A percentile compares a stretch with the other conserved stretches of the same genome.
phyloP scores from a whole-genome alignment of 345 rosid species.

The Geranium brycei region DNA sequence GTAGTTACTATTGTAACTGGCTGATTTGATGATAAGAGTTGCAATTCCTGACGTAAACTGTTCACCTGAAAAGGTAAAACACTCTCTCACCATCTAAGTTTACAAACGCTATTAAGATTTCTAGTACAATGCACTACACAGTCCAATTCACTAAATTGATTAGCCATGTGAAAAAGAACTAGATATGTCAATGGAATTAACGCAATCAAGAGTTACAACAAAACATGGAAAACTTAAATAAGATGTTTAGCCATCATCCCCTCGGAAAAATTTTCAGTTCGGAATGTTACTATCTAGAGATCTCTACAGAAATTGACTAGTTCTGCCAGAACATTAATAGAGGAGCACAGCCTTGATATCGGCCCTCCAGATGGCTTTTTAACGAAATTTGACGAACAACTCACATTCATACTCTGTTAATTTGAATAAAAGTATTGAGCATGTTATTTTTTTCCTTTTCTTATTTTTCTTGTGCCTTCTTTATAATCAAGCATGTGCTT shows the following conservation, averaged over 20 bases:
- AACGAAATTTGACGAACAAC: not conserved
- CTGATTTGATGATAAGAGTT: slow-evolving; percentile 39
- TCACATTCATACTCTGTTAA: too few relatives aligned
- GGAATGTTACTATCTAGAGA: not conserved
- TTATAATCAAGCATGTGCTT: too few relatives aligned
- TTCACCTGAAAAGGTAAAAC: slow-evolving; percentile 36
- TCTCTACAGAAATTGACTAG: not conserved
- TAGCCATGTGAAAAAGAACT: not conserved
- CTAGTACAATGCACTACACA: not conserved
- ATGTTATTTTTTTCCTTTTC: too few relatives aligned
- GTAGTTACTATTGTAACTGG: slow-evolving; percentile 62
- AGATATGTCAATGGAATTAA: too few relatives aligned
- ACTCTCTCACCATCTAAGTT: not conserved
- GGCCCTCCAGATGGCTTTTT: not conserved
- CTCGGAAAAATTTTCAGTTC: not conserved
- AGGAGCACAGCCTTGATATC: not conserved
- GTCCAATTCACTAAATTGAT: not conserved
- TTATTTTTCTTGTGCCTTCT: too few relatives aligned
- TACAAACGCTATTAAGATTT: not conserved
- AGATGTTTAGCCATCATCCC: not conserved
- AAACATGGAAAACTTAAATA: not conserved
- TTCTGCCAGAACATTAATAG: not conserved
- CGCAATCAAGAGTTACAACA: too few relatives aligned
- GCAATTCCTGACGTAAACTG: slow-evolving; percentile 61
- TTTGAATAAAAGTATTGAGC: too few relatives aligned